Evolutionary conservation across 2,329 filamentous ascomycete species (phyloP), one percentile per base, ranked within the genome.

Genomic region (Nemania sp.): DNA sequence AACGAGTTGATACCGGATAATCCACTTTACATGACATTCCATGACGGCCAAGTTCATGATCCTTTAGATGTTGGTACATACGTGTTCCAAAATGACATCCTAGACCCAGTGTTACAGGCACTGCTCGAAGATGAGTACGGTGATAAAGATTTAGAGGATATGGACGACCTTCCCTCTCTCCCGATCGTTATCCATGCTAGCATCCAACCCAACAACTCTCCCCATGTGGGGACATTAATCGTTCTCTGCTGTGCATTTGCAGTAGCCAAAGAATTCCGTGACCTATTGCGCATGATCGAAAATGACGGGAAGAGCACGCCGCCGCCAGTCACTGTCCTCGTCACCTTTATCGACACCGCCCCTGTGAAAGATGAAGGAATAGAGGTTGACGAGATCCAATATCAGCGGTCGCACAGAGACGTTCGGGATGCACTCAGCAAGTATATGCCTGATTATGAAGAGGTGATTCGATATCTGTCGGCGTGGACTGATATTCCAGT

Each of bases 261-360:
- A n/a, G n/a, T 60, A 18, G 56, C 63, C n/a, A 24, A 22, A 49
- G 63, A 3, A 29, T 20, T 65, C 27, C 63, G 63, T n/a, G 56
- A 51, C 43, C 27, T 26, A 8, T 55, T 65, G 55, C 29, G n/a
- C 8, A 27, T 20, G 20, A 5, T 41, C n/a, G 51, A 5, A 15
- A 47, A 54, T 26, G 13, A 38, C 2, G 38, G 27, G 32, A 41
- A 53, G 38, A 29, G 22, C 1, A 41, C 26, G 6, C 26, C 52
- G 11, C 49, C 56, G 3, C 38, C 38, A 11, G 56, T 65, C 51
- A 54, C 49, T 10, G 63, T 65, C 51, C 57, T 47, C 18, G 59
- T 65, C 47, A 65, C 63, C 7, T 60, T 65, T 27, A 24, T 60
- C 38, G 63, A 65, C 27, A 65, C 56, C 27, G 63, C 63, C 7